Base-by-base conservation (phyloP, 1,139 yeast genomes). In the Magnusiomyces sp. region DNA sequence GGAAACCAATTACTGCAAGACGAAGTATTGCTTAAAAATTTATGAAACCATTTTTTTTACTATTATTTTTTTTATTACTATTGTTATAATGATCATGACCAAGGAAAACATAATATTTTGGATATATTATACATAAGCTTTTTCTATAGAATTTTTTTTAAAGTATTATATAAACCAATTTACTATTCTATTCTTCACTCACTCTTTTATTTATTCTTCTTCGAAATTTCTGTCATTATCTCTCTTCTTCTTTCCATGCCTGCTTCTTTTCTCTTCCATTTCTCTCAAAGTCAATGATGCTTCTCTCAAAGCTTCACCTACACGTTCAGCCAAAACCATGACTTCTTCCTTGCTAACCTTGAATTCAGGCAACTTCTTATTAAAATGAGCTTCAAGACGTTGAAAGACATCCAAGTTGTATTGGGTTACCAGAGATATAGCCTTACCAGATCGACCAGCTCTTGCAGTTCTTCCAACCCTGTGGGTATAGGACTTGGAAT, bases 401-500 rank as follows among this genome's bases (percentile, higher is more conserved):
- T 89, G 72, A 62, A 86, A 86, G 62, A 89, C 71, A 67, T 89
- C 97, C 56, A 92, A 74, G 66, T 92, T 98, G 64, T 92, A 94
- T 67, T 92, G 99, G 1, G 97, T 89, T 29, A 92, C 95, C 52
- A 92, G 73, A 5, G 97, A 86, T 37, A 92, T 76, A 2, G 97
- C 88, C 65, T 85, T 87, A 54, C 98, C 98, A 2, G 70, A 62
- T 57, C 84, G 79, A 1, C 96, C 96, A 47, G 92, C 96, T 74
- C 99, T 83, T 57, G 98, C 99, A 1, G 98, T 92, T 73, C 99
- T 84, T 67, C 98, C 98, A 17, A 92, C 98, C 63, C 98, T 77
- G 67, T 92, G 98, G 58, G 94, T 90, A 61, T 94, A 92, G 1
- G 97, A 95, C 63, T 94, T 94, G n/a, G 97, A 89, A 62, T 94